A percentile compares a stretch with the other conserved stretches of the same genome.
Conservation (phyloP, 2,329 filamentous ascomycete genomes). For the Ceratocystis papillata region DNA sequence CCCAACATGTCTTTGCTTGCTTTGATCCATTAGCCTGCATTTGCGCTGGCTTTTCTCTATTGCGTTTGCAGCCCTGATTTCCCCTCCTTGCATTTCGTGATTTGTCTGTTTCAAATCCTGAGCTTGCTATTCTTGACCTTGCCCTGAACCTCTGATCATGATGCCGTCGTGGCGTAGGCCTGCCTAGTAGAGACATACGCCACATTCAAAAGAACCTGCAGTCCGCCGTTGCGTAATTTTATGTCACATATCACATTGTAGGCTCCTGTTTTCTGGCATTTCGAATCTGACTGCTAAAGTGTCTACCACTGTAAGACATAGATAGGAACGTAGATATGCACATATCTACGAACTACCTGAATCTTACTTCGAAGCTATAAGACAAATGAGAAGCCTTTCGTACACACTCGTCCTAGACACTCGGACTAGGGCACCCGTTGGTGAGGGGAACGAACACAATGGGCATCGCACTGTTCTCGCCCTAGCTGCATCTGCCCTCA, state of each 20-base stretch:
- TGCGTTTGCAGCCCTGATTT: not conserved
- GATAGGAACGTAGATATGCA: no score
- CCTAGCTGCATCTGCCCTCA: not conserved
- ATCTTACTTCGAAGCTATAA: no score
- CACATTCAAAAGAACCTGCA: no score
- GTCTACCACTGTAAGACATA: no score
- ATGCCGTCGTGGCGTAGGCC: not conserved
- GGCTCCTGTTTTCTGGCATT: no score
- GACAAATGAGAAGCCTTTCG: no score
- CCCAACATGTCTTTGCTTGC: not conserved
- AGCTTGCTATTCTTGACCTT: not conserved
- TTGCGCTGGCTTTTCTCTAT: not conserved
- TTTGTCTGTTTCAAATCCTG: slow-evolving; percentile 6
- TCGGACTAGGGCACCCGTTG: no score
- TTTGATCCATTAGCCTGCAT: not conserved
- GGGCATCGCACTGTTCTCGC: not conserved
- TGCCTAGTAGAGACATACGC: no score
- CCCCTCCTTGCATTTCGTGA: not conserved
- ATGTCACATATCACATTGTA: no score
- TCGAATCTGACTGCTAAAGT: no score
- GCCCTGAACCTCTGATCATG: not conserved
- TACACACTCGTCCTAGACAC: not conserved
- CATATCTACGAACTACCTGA: no score
- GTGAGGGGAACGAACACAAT: not conserved
- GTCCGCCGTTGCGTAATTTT: no score